Base-by-base conservation (phyloP, 331 rosid genomes). In the Rhamnella rubrinervis region DNA sequence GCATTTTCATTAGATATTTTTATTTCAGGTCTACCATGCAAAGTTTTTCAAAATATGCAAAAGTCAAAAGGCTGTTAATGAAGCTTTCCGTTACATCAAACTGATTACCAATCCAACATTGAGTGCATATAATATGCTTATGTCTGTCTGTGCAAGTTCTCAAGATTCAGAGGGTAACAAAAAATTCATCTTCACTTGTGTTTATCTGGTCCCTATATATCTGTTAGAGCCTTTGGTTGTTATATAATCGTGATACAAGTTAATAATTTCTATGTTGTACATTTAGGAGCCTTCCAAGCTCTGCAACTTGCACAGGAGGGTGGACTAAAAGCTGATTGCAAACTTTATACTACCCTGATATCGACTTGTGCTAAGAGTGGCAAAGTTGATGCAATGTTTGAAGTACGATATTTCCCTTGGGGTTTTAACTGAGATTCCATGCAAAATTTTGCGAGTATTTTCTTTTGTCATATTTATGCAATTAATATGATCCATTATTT, bases 81-180 rank as follows among this genome's bases (percentile, higher is more conserved):
- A 91, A 83, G 98, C 98, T 80, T 95, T 91, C 78, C 93, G 82
- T 61, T 95, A 74, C 92, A 74, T 72, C 76, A 82, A 84, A 73
- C 91, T 95, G 75, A 87, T 95, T 67, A 87, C 87, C 59, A 86
- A 87, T 82, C 98, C 97, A 71, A 89, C 81, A 0, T 66, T 84
- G 89, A 95, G 98, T 82, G 87, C 98, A 63, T 95, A 84, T 80
- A 95, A 85, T 74, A 95, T 95, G 98, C 98, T 95, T 26, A 85
- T 95, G 98, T 82, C 98, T 0, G 98, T 95, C 60, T 95, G 97
- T 76, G 75, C 90, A 57, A 84, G 82, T 66, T 83, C 97, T 71
- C 95, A 87, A 78, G 85, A 91, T 75, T 75, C 91, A 17, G 87
- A 89, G 65, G 83, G 98, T 91, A 78, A 80, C 62, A 11, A 11